Evolutionary conservation across 2,329 filamentous ascomycete genomes (phyloP), one percentile per base, ranked within the genome.

Genomic region (Colletotrichum tamarilloi): DNA sequence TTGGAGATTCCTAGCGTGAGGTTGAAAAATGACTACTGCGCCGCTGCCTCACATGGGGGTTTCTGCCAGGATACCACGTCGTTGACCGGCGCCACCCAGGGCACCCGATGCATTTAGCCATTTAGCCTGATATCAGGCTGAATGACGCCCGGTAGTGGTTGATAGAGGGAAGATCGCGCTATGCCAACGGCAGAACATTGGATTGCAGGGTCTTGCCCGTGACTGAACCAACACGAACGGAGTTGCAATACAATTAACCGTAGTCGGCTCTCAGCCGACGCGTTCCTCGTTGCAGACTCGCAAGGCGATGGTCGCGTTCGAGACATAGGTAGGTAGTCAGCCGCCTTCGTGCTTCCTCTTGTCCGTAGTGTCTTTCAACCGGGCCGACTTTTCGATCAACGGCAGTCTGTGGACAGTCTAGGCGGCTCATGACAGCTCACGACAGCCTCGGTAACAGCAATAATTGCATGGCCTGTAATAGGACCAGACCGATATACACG

Each of bases 51-150:
- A 42, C 60, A 65, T 57, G 42, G 63, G 63, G 30, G 38, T 32
- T 63, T 16, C 14, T 11, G 46, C 59, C 59, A 69, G 55, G 70
- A 28, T 63, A 49, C 46, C 42, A 55, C 60, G 42, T 58, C 52
- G 22, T 30, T 68, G 64, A 28, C 38, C 56, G 16, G 57, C 52
- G 56, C 46, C 22, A 49, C 52, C 65, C 66, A 59, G 62, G 65
- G 22, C 38, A 59, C 28, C 70, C 49, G 24, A 56, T n/a, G 49
- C 26, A 70, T 70, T 62, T 53, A 65, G 14, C 67, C 67, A 71
- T 73, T 73, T 73, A 73, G 67, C 67, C 70, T 62, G 14, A 70
- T 24, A 57, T 38, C 42, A 70, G 70, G 70, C 67, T 73, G 65
- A 73, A 65, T 38, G 16, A 16, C 16, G 49, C 70, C 53, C 55